Evolutionary conservation across 2,329 filamentous ascomycete species (phyloP).

Genomic region (Clarireedia sp.): DNA sequence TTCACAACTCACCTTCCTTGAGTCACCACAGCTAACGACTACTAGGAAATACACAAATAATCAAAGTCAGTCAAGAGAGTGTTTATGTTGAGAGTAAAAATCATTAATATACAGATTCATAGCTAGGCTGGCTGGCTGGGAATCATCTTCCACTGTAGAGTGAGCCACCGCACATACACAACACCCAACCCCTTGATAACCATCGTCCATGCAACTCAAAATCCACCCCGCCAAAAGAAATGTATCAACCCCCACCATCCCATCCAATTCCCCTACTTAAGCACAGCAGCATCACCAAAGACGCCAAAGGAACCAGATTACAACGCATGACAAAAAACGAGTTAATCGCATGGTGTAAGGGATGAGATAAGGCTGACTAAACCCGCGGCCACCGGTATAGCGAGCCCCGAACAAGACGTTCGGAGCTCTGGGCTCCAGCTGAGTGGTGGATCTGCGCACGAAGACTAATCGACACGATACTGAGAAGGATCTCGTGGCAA

Average conservation of each 20-base stretch:
- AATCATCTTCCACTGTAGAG: too few relatives aligned
- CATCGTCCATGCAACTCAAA: too few relatives aligned
- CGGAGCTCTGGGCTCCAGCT: slow-evolving; percentile 30
- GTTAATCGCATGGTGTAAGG: too few relatives aligned
- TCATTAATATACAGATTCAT: too few relatives aligned
- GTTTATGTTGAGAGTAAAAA: too few relatives aligned
- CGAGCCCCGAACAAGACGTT: slow-evolving; percentile 31
- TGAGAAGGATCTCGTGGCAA: slow-evolving; percentile 71
- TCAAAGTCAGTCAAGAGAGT: too few relatives aligned
- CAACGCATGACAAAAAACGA: too few relatives aligned
- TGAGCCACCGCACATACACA: not conserved
- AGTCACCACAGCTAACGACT: too few relatives aligned
- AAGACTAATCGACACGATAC: slow-evolving; percentile 94
- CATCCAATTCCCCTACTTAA: not conserved
- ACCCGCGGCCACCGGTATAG: slow-evolving; percentile 19
- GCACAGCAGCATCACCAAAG: not conserved
- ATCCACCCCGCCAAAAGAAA: not conserved
- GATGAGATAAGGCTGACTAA: slow-evolving; percentile 19
- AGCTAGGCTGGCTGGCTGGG: too few relatives aligned
- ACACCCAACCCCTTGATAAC: not conserved
- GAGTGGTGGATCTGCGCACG: slow-evolving; percentile 60
- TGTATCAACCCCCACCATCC: not conserved
- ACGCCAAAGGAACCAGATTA: not conserved
- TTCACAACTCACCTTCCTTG: too few relatives aligned
- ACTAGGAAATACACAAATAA: too few relatives aligned